A percentile compares a stretch with the other conserved stretches of the same genome.
phyloP scores from a whole-genome alignment of 805 yeast genomes.

The Ogataea saltuana region DNA sequence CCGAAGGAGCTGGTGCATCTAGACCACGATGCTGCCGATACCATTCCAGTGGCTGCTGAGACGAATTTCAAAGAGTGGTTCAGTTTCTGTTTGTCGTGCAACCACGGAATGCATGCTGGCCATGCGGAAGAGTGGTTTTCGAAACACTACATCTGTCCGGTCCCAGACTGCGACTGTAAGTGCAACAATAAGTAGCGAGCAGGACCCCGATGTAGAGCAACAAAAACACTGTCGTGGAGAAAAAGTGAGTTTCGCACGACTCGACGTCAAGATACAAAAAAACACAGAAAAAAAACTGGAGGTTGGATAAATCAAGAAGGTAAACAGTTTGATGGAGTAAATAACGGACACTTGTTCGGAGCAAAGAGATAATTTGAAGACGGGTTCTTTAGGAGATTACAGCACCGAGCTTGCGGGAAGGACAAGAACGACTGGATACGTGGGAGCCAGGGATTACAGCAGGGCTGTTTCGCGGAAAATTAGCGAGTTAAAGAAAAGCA shows the following conservation, averaged over 20 bases:
- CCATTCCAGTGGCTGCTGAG: conserved; percentile 32
- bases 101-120: conserved; percentile 92
- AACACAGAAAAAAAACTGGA: conserved; percentile 1
- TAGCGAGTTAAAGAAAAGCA: no score
- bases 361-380: no score
- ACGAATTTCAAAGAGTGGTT: conserved; percentile 75
- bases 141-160: conserved; percentile 86
- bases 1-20: conserved; percentile 42
- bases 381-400: no score
- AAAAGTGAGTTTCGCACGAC: background rate
- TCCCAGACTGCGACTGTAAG: conserved; percentile 85
- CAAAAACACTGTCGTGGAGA: background rate
- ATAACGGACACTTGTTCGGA: background rate
- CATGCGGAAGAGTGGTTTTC: conserved; percentile 97
- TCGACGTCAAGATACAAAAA: background rate
- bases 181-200: conserved; percentile 58
- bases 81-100: conserved; percentile 86
- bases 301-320: conserved; percentile 2
- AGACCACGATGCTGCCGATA: conserved; percentile 21
- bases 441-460: no score
- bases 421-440: no score
- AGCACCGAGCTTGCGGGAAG: no score
- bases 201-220: background rate
- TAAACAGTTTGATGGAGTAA: background rate
- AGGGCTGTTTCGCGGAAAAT: no score